A percentile compares a stretch with the other conserved stretches of the same genome.
Conservation (phyloP, 2,329 filamentous ascomycete species). For the Byssothecium circinans region DNA sequence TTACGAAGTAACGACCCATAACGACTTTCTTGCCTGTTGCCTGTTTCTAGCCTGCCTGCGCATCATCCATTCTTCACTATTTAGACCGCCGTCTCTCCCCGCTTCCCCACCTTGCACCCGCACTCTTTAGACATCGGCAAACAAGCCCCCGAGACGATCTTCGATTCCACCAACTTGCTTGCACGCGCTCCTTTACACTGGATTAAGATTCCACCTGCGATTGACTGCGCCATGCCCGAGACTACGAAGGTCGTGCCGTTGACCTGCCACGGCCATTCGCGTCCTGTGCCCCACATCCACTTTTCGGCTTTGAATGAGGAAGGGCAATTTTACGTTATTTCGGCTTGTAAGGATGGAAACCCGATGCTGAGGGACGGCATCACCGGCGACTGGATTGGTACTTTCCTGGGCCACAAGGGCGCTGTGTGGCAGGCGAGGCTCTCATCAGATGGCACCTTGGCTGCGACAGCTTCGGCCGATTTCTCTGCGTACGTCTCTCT, state of each 20-base stretch:
- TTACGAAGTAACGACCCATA: constrained; percentile 38
- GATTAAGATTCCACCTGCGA: not conserved
- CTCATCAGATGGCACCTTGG: constrained; percentile 82
- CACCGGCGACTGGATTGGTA: constrained; percentile 81
- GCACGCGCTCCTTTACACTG: not conserved
- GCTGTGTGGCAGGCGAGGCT: constrained; percentile 95
- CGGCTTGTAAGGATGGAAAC: constrained; percentile 96
- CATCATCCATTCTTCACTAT: constrained; percentile 8
- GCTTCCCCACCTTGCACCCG: not conserved
- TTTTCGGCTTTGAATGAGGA: constrained; percentile 84
- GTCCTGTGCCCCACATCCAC: constrained; percentile 86
- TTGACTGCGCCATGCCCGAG: constrained; percentile 31
- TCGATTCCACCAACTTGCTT: not conserved
- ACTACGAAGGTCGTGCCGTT: constrained; percentile 73
- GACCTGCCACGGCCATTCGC: constrained; percentile 92
- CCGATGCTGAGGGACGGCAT: constrained; percentile 97
- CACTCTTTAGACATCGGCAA: not conserved
- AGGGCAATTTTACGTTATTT: constrained; percentile 87
- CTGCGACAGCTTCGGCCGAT: constrained; percentile 92
- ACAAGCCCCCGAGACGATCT: too few species aligned
- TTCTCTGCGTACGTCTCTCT: constrained; percentile 75
- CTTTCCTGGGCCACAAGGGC: constrained; percentile 96
- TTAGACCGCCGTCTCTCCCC: constrained; percentile 2
- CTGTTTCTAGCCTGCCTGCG: constrained; percentile 20
- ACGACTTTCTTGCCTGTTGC: constrained; percentile 26